Evolutionary conservation across 805 yeast genomes (phyloP), one percentile per base, ranked within the genome.

Genomic region (Starmerella powellii): DNA sequence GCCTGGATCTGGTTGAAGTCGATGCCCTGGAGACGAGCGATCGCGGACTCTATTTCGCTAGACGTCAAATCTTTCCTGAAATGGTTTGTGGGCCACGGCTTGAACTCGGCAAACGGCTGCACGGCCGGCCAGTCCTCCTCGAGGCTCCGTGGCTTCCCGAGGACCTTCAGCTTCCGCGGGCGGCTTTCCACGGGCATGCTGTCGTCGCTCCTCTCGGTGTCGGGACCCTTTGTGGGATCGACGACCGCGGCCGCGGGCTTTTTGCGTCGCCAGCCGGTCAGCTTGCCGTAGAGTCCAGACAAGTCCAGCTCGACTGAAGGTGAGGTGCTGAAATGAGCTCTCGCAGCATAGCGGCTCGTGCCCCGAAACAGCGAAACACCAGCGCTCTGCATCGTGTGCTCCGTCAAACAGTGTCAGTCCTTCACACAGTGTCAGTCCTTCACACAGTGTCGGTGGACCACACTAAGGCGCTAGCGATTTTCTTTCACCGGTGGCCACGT

Each of bases 1-100:
- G 60, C 56, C n/a, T 55, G 45, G 32, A 78, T 62, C 47, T 76
- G 73, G n/a, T 40, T 35, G 21, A 47, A 29, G 4, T 47, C 48
- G 8, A 19, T 33, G 26, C 29, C 42, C 3, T n/a, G 11, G 5
- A 44, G 28, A 2, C 17, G 16, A 2, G 30, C 29, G 6, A 54
- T 39, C 6, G 51, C 49, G 2, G 24, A 34, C 13, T 38, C 44
- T 20, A 55, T 47, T 27, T 42, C 31, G 13, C 31, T 41, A 5
- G 31, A 38, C 1, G 53, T 44, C 26, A 59, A 41, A 27, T 46
- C 51, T 8, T 54, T 43, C 12, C 46, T 37, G 41, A 49, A 44
- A 23, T 40, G 47, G 30, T 44, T 49, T 5, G 57, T 48, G 20
- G 64, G 63, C 56, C 57, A 60, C 8, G 63, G 53, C n/a, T 45